Percentiles rank a stretch among this genome's conserved stretches.
phyloP scores from a whole-genome alignment of 805 yeast genomes.

The Kodamaea lidongshanica region DNA sequence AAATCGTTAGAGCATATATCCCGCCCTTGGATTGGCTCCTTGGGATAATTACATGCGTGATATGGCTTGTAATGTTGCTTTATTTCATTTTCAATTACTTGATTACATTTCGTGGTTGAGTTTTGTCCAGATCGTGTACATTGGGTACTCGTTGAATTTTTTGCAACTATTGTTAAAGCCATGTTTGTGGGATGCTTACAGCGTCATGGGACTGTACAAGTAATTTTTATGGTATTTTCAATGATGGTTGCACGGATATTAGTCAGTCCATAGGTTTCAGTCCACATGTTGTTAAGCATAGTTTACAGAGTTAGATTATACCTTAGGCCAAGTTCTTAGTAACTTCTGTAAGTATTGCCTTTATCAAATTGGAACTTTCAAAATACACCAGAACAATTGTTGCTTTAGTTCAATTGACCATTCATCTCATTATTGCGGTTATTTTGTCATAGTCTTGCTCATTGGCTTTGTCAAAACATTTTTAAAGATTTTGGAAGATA shows the following conservation, averaged over 20 bases:
- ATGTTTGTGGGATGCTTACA: conserved; percentile 42
- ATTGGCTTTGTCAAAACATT: conserved; percentile 25
- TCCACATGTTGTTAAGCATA: conserved; percentile 24
- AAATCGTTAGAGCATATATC: no score
- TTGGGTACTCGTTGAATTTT: conserved; percentile 33
- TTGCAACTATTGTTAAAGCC: conserved; percentile 26
- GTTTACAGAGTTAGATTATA: no score
- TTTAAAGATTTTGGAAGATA: conserved; percentile 16
- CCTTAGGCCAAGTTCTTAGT: conserved; percentile 35
- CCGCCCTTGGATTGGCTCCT: conserved; percentile 18
- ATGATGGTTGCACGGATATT: conserved; percentile 18
- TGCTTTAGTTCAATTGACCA: conserved; percentile 37
- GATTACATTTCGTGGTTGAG: conserved; percentile 15
- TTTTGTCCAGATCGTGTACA: conserved; percentile 38
- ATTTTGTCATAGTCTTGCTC: conserved; percentile 24
- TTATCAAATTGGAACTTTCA: conserved; percentile 29
- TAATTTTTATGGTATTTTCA: conserved; percentile 28
- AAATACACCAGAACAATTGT: conserved; percentile 37
- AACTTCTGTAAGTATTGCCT: conserved; percentile 40
- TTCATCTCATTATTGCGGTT: conserved; percentile 32
- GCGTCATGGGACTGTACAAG: conserved; percentile 39
- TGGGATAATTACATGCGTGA: conserved; percentile 24
- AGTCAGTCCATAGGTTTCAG: conserved; percentile 22
- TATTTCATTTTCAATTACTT: conserved; percentile 26
- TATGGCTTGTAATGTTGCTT: conserved; percentile 17